Percentiles rank a stretch among this genome's conserved stretches.
These are phyloP conservation scores for Eragrostis curvula DNA, from an alignment of 176 grass and related monocot genomes.

Conservation along the genomic window DNA sequence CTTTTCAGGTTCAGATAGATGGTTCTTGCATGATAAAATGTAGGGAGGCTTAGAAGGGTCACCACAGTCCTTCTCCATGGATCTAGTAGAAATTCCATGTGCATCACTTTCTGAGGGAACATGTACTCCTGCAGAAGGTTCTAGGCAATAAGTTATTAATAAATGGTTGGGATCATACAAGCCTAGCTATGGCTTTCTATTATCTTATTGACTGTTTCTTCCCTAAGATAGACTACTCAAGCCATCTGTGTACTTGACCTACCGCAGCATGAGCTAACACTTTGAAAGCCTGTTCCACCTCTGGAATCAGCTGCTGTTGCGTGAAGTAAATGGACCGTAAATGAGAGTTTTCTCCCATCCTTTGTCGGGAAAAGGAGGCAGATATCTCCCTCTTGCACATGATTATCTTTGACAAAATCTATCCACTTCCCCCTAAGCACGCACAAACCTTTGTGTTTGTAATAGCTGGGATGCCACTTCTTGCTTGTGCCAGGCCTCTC, in stretches of 20 bases:
- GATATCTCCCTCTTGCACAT: conserved; percentile 29
- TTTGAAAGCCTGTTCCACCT: background rate
- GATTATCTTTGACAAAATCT: conserved; percentile 43
- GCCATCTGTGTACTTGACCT: background rate
- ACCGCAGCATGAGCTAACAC: background rate
- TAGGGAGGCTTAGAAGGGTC: background rate
- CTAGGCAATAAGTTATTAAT: background rate
- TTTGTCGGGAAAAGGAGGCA: conserved; percentile 34
- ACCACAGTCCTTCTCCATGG: background rate
- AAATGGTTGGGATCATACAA: background rate
- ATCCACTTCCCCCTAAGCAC: conserved; percentile 42
- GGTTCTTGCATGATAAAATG: background rate
- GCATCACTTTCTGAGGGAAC: too few relatives aligned
- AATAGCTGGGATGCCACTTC: background rate
- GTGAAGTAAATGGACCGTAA: conserved; percentile 41
- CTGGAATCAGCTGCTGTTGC: background rate
- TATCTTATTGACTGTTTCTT: background rate
- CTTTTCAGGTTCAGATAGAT: background rate
- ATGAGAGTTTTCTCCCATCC: background rate
- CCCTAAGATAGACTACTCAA: background rate
- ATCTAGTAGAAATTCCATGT: too few relatives aligned
- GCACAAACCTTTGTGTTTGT: background rate
- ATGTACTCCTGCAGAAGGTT: background rate
- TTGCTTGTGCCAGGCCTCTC: background rate
- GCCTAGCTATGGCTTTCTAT: too few relatives aligned